Base-by-base conservation (phyloP, 2,329 filamentous ascomycete genomes). In the Gaeumannomyces sp. region DNA sequence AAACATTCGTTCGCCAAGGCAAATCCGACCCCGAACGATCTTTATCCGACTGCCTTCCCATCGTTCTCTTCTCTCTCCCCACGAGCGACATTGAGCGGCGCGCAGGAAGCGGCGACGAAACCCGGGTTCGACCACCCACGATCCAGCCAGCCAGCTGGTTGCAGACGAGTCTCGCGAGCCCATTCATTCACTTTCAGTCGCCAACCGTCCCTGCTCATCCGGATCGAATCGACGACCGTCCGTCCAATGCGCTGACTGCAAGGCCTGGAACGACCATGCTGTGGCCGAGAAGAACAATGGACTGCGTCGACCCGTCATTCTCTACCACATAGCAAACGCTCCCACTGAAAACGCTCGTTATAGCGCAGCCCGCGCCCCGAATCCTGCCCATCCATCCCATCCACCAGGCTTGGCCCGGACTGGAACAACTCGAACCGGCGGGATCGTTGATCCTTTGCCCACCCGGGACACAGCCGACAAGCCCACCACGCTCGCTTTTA, bases 241-340 rank as follows among this genome's bases (percentile, higher is more conserved):
- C 11, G 45, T 29, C 56, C 59, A 33, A 31, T 59, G 31, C n/a
- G 62, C 29, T 50, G 58, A 64, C 65, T 65, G 66, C 50, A 33
- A 59, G 64, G 67, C 68, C 69, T 66, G 70, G 60, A 59, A 65
- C 68, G 64, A 67, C 64, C 53, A 71, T 66, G 65, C 65, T 65
- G 67, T 71, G 60, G 14, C 50, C 63, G 62, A 65, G 25, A 61
- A 67, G 60, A 59, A 68, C 59, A 62, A 70, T 71, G 70, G 69
- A 68, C 68, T 69, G 70, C 67, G 65, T 66, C 64, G 64, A 66
- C 64, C 67, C 61, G 68, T 57, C 64, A 62, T 64, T 65, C 28
- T 63, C 65, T 60, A 38, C 68, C 58, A 60, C 59, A 35, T 60
- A 60, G 59, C 59, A 4, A 33, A 8, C 45, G 45, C 22, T 11